A percentile compares a stretch with the other conserved stretches of the same genome.
phyloP scores from a whole-genome alignment of 1,284 basidiomycete genomes.

The Farysia itapuensis region DNA sequence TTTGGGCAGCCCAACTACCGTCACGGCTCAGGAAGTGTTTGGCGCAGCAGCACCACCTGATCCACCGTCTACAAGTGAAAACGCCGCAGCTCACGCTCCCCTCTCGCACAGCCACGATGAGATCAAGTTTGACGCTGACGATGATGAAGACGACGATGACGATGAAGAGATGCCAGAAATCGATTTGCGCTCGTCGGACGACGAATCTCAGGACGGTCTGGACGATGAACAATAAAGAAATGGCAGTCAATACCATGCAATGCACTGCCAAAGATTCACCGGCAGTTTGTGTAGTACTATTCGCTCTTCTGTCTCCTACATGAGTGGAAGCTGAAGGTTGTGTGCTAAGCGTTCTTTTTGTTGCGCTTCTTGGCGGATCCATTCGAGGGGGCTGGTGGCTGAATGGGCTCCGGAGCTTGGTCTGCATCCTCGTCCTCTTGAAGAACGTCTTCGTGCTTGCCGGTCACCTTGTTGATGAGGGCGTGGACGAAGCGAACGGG shows the following conservation, averaged over 20 bases:
- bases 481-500: conserved; percentile 20
- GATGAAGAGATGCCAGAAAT: conserved; percentile 44
- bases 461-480: conserved; percentile 13
- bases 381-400: too few relatives aligned
- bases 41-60: too few relatives aligned
- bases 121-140: conserved; percentile 1
- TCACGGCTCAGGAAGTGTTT: too few relatives aligned
- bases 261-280: too few relatives aligned
- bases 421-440: conserved; percentile 8
- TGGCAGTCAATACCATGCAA: too few relatives aligned
- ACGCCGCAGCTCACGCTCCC: too few relatives aligned
- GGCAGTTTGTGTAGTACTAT: neutral
- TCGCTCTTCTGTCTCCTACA: neutral
- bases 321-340: too few relatives aligned
- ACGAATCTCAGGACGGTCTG: conserved; percentile 7
- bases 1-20: too few relatives aligned
- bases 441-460: conserved; percentile 13
- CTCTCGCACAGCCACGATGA: neutral
- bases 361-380: neutral
- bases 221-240: too few relatives aligned
- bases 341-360: neutral
- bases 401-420: neutral
- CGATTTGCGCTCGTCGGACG: conserved; percentile 37
- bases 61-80: too few relatives aligned
- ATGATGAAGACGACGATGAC: conserved; percentile 23